Conservation (phyloP, 31 red algal species). For the Odonthalia washingtoniensis region DNA sequence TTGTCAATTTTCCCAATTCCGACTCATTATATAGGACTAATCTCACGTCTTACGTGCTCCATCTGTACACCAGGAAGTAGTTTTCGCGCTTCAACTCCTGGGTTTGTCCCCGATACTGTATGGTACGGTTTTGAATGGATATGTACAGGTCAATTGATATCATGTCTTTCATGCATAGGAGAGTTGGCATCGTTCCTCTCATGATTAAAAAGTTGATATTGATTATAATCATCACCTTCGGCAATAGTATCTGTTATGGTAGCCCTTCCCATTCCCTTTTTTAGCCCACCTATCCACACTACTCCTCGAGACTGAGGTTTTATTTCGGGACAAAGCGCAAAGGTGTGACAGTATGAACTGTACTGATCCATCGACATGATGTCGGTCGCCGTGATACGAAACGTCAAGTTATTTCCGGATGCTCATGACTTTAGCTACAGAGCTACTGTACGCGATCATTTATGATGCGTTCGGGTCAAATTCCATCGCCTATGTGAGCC, state of each 20-base stretch:
- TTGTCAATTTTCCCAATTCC: constrained; percentile 9
- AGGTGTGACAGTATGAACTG: not conserved
- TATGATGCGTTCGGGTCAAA: not conserved
- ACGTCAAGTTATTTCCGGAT: not conserved
- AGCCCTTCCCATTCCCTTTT: not conserved
- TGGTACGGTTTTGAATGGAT: not conserved
- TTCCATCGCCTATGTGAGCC: too few relatives aligned
- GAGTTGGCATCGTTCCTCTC: not conserved
- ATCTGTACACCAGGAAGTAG: not conserved
- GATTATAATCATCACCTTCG: not conserved
- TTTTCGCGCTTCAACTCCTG: not conserved
- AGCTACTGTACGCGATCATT: not conserved
- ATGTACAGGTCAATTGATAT: not conserved
- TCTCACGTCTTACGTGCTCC: not conserved
- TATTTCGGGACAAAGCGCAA: not conserved
- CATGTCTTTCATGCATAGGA: too few relatives aligned
- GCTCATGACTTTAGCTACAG: not conserved
- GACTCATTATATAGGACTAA: not conserved
- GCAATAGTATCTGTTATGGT: not conserved
- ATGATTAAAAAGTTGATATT: not conserved
- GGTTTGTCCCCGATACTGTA: not conserved
- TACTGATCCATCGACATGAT: too few relatives aligned
- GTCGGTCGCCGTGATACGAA: not conserved
- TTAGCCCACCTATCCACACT: not conserved
- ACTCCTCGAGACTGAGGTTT: not conserved